Base-by-base conservation (phyloP, 306 rosid genomes). In the Luffa acutangula region DNA sequence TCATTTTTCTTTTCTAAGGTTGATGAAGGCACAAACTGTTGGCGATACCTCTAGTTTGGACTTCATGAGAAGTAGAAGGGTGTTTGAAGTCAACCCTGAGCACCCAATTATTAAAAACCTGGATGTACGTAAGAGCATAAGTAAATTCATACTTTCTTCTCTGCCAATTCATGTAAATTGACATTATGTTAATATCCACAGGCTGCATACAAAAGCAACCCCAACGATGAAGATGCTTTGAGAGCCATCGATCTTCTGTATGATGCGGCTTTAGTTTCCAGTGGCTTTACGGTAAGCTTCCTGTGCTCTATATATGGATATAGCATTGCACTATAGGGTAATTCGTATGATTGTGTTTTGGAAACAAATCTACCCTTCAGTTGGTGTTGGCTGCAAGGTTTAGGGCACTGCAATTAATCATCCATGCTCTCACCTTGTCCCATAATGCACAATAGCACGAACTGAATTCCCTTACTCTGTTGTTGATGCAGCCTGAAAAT, bases 21-120 rank as follows among this genome's bases (percentile, higher is more conserved):
- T 96, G 78, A 96, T 96, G 99, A 96, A 91, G 89, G 77, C 98
- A 58, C 99, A 96, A 85, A 78, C 86, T 57, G 89, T 91, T 59
- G 98, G 99, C n/a, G 98, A 96, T 87, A 65, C 93, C 77, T 46
- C 93, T 63, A 89, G 94, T 88, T 80, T 96, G 90, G 98, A 96
- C 20, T 96, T 85, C 88, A 96, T 96, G 98, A 93, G 89, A 87
- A 87, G 99, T 87, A 90, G 99, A 88, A 91, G 99, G 88, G 96
- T 96, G 80, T 91, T 96, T 83, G 99, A 96, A 90, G 90, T 93
- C 80, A 96, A 96, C 82, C 90, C 98, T 12, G 93, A 90, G 65
- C 97, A 96, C 79, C 87, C 90, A 60, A 96, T 96, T 76, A 90
- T 93, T 83, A 88, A 85, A 87, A 91, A 85, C 80, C 88, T 96